These are phyloP conservation scores for Pulveroboletus frians DNA, from an alignment of 768 basidiomycete species.

Conservation along the genomic window DNA sequence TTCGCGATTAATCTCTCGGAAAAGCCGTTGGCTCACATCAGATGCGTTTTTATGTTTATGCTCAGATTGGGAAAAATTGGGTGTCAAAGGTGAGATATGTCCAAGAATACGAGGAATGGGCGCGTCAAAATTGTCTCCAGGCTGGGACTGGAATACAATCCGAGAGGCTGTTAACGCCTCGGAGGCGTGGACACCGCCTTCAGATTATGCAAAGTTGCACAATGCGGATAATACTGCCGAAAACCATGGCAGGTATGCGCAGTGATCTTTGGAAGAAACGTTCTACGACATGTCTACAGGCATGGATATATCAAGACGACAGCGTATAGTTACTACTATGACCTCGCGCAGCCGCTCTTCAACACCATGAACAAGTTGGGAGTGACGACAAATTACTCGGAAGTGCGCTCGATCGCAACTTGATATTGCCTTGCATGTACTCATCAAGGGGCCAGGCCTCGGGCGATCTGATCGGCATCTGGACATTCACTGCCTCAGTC, in stretches of 20 bases:
- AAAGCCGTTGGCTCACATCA: not conserved
- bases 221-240: slow-evolving; percentile 6
- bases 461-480: slow-evolving; percentile 12
- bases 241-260: slow-evolving; percentile 12
- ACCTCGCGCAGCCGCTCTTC: slow-evolving; percentile 12
- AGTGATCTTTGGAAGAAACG: not conserved
- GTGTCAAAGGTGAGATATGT: slow-evolving; percentile 10
- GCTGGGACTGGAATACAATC: slow-evolving; percentile 14
- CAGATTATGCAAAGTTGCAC: slow-evolving; percentile 9
- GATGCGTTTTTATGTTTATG: not conserved
- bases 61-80: slow-evolving; percentile 12
- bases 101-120: not conserved
- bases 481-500: slow-evolving; percentile 15
- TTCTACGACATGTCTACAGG: not conserved
- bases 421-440: not conserved
- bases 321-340: slow-evolving; percentile 16
- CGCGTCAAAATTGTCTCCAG: not conserved
- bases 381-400: slow-evolving; percentile 10
- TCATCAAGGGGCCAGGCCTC: slow-evolving; percentile 4
- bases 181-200: slow-evolving; percentile 15
- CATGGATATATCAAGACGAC: slow-evolving; percentile 12
- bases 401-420: slow-evolving; percentile 1
- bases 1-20: not conserved
- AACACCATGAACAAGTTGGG: slow-evolving; percentile 15
- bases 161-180: slow-evolving; percentile 7